Evolutionary conservation across 306 rosid genomes (phyloP).

Genomic region (Quercus aquifolioides): DNA sequence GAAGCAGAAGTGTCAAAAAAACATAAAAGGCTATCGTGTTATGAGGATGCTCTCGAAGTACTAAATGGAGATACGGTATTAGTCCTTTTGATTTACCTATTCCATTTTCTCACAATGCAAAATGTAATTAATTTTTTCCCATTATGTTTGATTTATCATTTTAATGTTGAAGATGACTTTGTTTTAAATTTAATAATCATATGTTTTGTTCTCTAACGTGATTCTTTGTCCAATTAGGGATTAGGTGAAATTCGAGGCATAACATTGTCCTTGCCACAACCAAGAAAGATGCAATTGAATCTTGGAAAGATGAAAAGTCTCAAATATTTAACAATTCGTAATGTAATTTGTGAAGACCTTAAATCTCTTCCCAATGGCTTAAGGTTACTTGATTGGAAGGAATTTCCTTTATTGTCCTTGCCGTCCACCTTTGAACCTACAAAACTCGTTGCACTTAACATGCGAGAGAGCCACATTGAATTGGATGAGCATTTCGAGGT

Average conservation of each 20-base stretch:
- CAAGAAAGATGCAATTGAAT: constrained; percentile 10
- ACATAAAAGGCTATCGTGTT: constrained; percentile 33
- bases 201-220: no score
- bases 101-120: not conserved
- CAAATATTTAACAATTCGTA: constrained; percentile 18
- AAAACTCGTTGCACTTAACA: constrained; percentile 23
- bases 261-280: constrained; percentile 3
- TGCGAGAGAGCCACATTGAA: constrained; percentile 24
- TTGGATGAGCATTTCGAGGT: constrained; percentile 16
- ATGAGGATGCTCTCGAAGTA: constrained; percentile 26
- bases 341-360: constrained; percentile 20
- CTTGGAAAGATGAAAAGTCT: constrained; percentile 22
- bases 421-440: constrained; percentile 27
- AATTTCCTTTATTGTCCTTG: constrained; percentile 22
- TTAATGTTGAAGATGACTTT: no score
- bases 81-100: not conserved
- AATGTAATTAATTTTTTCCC: no score
- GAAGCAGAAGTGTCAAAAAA: constrained; percentile 9
- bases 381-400: constrained; percentile 37
- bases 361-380: constrained; percentile 28
- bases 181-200: no score
- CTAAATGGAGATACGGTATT: constrained; percentile 5
- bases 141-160: no score
- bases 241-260: constrained; percentile 26
- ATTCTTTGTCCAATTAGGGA: not conserved